Percentiles rank a stretch among this genome's conserved stretches.
phyloP scores from a whole-genome alignment of 768 basidiomycete species.

The Royoungia palumana region DNA sequence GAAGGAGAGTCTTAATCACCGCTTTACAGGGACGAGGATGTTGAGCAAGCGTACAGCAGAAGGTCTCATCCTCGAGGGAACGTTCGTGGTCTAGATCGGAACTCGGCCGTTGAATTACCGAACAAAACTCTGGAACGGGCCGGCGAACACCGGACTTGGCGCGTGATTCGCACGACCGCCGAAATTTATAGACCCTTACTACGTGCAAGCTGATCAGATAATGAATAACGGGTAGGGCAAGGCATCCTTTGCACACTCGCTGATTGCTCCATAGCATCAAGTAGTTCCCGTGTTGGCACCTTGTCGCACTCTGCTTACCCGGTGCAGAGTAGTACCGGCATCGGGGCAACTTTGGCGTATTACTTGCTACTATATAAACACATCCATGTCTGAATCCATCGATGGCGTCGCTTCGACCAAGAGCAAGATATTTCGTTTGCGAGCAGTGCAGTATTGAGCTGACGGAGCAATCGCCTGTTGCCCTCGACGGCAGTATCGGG shows the following conservation, averaged over 20 bases:
- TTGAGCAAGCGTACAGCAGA: constrained; percentile 71
- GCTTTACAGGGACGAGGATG: constrained; percentile 92
- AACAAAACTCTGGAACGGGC: not conserved
- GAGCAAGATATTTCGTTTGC: constrained; percentile 30
- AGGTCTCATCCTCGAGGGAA: constrained; percentile 62
- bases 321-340: constrained; percentile 32
- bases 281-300: no score
- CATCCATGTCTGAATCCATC: constrained; percentile 81
- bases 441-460: constrained; percentile 73
- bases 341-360: constrained; percentile 29
- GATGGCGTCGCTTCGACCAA: constrained; percentile 48
- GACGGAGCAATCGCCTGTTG: constrained; percentile 77
- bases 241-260: constrained; percentile 14
- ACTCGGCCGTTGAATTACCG: constrained; percentile 4
- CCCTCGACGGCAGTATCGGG: constrained; percentile 72
- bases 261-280: constrained; percentile 42
- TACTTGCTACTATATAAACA: constrained; percentile 54
- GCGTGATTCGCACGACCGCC: no score
- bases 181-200: no score
- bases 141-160: no score
- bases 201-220: no score
- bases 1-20: constrained; percentile 38
- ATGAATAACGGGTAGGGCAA: no score
- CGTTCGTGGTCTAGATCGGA: constrained; percentile 16
- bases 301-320: constrained; percentile 31